Evolutionary conservation across 1,284 basidiomycete species (phyloP), one percentile per base, ranked within the genome.

Genomic region (Apiotrichum veenhuisii): DNA sequence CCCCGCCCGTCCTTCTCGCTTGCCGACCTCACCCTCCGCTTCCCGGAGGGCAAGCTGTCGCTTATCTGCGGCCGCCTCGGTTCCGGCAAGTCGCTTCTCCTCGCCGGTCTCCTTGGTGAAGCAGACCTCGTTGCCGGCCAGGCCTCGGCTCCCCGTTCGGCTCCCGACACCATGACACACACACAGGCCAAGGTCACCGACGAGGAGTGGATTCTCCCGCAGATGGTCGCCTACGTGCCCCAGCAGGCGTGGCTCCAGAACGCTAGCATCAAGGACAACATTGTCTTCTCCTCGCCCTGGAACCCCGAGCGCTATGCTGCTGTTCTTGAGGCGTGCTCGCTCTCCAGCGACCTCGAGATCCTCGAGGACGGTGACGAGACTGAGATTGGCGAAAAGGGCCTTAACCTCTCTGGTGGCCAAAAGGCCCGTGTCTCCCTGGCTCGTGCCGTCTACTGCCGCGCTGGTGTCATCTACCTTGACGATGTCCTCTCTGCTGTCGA

Each of bases 351-450:
- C 72, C 81, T 98, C 44, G 83, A 87, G 55, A 93, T 98, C 54
- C 80, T 98, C 26, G 94, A 97, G 74, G 93, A 96, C 69, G 91
- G 93, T 5, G 94, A 98, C 67, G 84, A 90, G 70, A 89, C 92
- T 43, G 73, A 68, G 53, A 71, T 76, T 43, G 68, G 89, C 26
- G 80, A 80, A 59, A 74, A 78, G 47, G 80, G 80, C 10, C 84
- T 92, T 22, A 93, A 92, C 73, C 77, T 95, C 33, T 91, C 88
- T 23, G 95, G 95, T 55, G 95, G 95, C 27, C 95, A 98, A 73
- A 97, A 98, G 69, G 92, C 92, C 34, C 82, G 95, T 79, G 89
- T 85, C 2, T 83, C 90, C 0, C 81, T 95, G 10, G 94, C 94
- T 23, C 86, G 95, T 55, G 94, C 95, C 1, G 85, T 98, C 26